Base-by-base conservation (phyloP, 2,329 filamentous ascomycete genomes). In the Conoideocrella luteorostrata region DNA sequence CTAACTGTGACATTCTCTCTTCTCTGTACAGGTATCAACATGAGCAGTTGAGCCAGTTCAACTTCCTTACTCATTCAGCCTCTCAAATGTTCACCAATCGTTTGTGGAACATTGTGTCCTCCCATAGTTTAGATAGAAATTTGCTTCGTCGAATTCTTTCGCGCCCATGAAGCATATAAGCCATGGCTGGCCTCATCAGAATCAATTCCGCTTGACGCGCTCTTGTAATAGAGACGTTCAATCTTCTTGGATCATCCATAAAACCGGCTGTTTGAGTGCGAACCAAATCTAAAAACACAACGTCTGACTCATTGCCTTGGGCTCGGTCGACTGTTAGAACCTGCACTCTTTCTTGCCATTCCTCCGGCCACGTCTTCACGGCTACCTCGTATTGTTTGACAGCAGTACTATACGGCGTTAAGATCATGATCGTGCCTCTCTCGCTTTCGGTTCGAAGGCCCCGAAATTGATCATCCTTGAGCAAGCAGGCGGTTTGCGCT, bases 271-370 rank as follows among this genome's bases (percentile, higher is more conserved):
- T 55, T 0, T 52, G 54, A 0, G 65, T 64, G n/a, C 66, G 57
- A 2, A 73, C 70, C 48, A 72, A 60, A 53, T 74, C 71, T 0
- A 74, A 56, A 26, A 72, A 66, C 0, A 74, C 68, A 5, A 72
- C 57, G 32, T 74, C 71, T 0, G 71, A 69, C 45, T 74, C 67
- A 12, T 70, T 68, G 0, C 71, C 71, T 30, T 73, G 70, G 0
- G 67, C 64, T 4, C 62, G 68, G 39, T 72, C 71, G 1, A 72
- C 62, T 0, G 70, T 74, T 15, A 70, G 49, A 0, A 69, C 62
- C 20, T 66, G 57, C 0, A 72, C 62, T 2, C 67, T 54, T 1
- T 48, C 24, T 35, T 58, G 56, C 37, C 48, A 57, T 10, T 56
- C 50, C 1, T 39, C 11, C 0, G 61, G 59, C 52, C 63, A 57